phyloP scores from a whole-genome alignment of 2,329 filamentous ascomycete genomes.

The Furcasterigmium sp. region DNA sequence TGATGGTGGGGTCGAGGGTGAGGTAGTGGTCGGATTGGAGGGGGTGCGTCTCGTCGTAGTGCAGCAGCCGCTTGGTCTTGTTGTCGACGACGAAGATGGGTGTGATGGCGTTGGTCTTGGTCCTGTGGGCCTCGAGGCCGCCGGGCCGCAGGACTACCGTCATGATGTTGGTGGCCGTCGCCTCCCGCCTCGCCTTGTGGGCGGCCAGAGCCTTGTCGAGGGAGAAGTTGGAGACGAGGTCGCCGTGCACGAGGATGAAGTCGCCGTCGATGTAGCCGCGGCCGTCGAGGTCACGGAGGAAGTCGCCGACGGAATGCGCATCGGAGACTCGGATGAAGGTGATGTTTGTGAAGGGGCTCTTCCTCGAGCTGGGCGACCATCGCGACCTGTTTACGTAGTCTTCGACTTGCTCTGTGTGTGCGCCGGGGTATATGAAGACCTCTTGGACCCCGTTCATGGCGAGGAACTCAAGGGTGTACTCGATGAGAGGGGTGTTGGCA shows the following conservation, averaged over 20 bases:
- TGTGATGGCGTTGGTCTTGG: conserved; percentile 68
- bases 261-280: conserved; percentile 81
- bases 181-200: conserved; percentile 74
- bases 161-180: conserved; percentile 95
- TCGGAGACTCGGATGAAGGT: conserved; percentile 81
- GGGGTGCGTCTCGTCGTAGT: conserved; percentile 87
- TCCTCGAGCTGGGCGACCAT: conserved; percentile 56
- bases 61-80: conserved; percentile 72
- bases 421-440: conserved; percentile 86
- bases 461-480: conserved; percentile 95
- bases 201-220: conserved; percentile 74
- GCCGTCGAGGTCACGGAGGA: conserved; percentile 87
- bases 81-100: conserved; percentile 86
- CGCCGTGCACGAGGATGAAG: conserved; percentile 88
- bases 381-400: conserved; percentile 74
- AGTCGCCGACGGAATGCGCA: conserved; percentile 84
- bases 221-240: conserved; percentile 83
- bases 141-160: conserved; percentile 85
- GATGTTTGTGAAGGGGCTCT: conserved; percentile 68
- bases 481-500: conserved; percentile 90
- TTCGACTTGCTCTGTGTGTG: conserved; percentile 83
- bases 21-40: conserved; percentile 60
- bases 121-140: conserved; percentile 64
- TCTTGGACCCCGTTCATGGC: conserved; percentile 94
- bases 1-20: conserved; percentile 72